Evolutionary conservation across 2,329 filamentous ascomycete genomes (phyloP).

Genomic region (Fusarium sambucinum): DNA sequence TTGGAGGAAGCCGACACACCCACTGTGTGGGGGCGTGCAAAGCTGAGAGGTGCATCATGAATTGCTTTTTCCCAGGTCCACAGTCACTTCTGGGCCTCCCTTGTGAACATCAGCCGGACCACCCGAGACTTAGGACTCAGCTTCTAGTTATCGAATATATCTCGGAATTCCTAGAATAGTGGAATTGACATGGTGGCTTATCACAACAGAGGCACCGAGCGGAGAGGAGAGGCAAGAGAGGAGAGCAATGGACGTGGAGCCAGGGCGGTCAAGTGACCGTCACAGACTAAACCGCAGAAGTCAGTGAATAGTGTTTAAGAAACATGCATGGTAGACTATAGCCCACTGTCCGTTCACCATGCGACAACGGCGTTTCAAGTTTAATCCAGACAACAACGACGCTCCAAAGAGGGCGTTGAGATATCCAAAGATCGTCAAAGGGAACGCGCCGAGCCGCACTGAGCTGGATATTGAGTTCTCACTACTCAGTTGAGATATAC

Average conservation of each 20-base stretch:
- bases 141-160: not conserved
- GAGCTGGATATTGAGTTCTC: constrained; percentile 10
- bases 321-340: constrained; percentile 7
- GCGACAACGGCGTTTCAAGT: constrained; percentile 27
- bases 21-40: constrained; percentile 26
- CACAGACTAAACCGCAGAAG: constrained; percentile 18
- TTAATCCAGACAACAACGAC: not conserved
- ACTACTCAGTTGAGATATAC: constrained; percentile 1
- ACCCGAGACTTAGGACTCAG: constrained; percentile 10
- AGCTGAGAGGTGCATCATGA: constrained; percentile 15
- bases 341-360: constrained; percentile 15
- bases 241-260: constrained; percentile 22
- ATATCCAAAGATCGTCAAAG: constrained; percentile 18
- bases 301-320: constrained; percentile 10
- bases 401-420: constrained; percentile 18
- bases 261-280: constrained; percentile 25
- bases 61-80: constrained; percentile 37
- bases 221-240: not conserved
- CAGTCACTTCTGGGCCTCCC: constrained; percentile 15
- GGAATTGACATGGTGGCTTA: constrained; percentile 14
- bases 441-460: constrained; percentile 37
- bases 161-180: constrained; percentile 8
- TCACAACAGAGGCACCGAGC: constrained; percentile 12
- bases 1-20: constrained; percentile 19
- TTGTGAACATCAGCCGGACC: constrained; percentile 14